Base-by-base conservation (phyloP, 768 basidiomycete species). In the Russula dissimulans region DNA sequence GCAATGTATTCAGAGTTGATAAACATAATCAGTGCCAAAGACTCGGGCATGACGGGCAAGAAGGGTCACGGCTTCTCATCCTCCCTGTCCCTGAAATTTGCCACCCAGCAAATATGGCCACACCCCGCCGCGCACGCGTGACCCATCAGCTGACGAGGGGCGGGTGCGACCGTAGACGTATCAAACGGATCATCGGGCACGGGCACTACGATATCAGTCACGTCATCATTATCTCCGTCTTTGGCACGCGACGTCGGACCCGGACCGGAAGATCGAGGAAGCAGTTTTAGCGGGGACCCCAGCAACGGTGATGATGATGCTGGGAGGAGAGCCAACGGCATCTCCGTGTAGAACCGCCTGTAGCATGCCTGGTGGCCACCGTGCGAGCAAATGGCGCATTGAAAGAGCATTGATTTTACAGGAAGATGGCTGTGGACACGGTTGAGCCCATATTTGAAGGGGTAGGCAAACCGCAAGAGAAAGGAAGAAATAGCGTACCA, bases 301-400 rank as follows among this genome's bases (percentile, higher is more conserved):
- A 68, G 60, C 48, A 71, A 55, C 44, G 65, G 59, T 4, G 76
- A 72, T 11, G 12, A 60, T 7, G 76, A 73, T 18, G 38, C 41
- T 17, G 65, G 65, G 29, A 86, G 69, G 32, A 78, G 77, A 11
- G 79, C 70, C 78, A 83, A 78, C 1, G 84, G 82, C 22, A 78
- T 80, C 42, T 77, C 75, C 64, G 79, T 73, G 66, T 89, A 88
- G 67, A 84, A 90, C 34, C 76, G 74, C 42, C 81, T 78, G 66
- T 89, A 91, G 71, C 91, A 93, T 18, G 79, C 77, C 65, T 86
- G 85, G 65, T 93, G 91, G 0, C 90, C 90, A 0, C 91, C 91
- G 62, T 93, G 91, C 45, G 79, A 73, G 68, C 91, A 93, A 1
- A 87, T 73, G 0, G 86, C 79, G 69, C 91, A 92, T 54, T 85